Conservation (phyloP, 2,329 filamentous ascomycete genomes). For the Aspergillus thermomutatus region DNA sequence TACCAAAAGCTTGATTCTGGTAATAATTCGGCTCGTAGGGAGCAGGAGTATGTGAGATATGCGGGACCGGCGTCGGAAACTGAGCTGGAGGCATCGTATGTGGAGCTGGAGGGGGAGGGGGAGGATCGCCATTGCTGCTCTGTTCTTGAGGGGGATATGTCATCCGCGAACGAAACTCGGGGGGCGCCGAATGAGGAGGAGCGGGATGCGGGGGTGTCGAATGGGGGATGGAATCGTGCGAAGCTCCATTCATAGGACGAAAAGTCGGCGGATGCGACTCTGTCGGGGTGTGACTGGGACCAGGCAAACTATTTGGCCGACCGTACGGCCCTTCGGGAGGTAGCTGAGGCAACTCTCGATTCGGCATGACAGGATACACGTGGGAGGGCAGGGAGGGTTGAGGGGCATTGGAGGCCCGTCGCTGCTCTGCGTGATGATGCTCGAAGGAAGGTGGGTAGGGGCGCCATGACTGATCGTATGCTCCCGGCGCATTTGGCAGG, state of each 20-base stretch:
- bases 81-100: constrained; percentile 30
- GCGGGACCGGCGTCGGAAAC: constrained; percentile 25
- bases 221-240: constrained; percentile 31
- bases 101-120: constrained; percentile 15
- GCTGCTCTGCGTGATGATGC: constrained; percentile 25
- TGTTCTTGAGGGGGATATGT: constrained; percentile 29
- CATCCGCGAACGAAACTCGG: constrained; percentile 34
- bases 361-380: constrained; percentile 29
- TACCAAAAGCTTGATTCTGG: constrained; percentile 27
- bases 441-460: constrained; percentile 29
- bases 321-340: constrained; percentile 32
- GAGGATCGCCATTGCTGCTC: constrained; percentile 28
- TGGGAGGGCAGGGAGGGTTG: constrained; percentile 27
- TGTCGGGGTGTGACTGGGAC: constrained; percentile 25
- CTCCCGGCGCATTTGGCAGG: constrained; percentile 23
- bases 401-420: constrained; percentile 26
- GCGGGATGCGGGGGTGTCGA: constrained; percentile 21
- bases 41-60: constrained; percentile 25
- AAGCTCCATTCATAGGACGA: constrained; percentile 33
- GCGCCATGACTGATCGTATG: constrained; percentile 34
- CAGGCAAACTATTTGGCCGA: constrained; percentile 30
- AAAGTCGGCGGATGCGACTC: constrained; percentile 26
- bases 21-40: constrained; percentile 33
- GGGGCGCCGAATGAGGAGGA: constrained; percentile 24
- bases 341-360: constrained; percentile 34